Base-by-base conservation (phyloP, 1,284 basidiomycete species). In the Leucoagaricus sp. region DNA sequence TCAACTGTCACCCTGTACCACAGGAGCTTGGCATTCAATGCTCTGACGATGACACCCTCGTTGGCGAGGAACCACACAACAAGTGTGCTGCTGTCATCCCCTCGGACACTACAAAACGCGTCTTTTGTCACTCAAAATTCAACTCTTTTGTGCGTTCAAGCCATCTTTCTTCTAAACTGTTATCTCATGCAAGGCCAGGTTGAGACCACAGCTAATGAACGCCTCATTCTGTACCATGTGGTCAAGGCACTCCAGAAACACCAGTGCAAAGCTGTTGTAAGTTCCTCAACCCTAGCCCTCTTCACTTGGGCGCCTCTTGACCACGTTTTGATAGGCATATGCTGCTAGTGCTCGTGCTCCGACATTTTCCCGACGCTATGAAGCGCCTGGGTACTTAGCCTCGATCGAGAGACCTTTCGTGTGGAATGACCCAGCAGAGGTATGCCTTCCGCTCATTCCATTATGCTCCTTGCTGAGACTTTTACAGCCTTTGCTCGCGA, bases 401-500 rank as follows among this genome's bases (percentile, higher is more conserved):
- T 61, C 62, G 15, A 54, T 76, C 49, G 78, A 81, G 50, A 66
- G 61, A 44, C 68, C 72, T 7, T 80, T 74, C 61, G 57, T 58
- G 31, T 83, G 80, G 81, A 67, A 65, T 25, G 80, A 83, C 65
- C 75, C 79, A 46, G 80, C 77, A 26, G 73, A 76, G 65, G 78
- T 79, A 64, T 59, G 67, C 59, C 34, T 12, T 33, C 31, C 31
- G 42, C 21, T 17, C 12, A 6, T 26, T 31, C 17, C 23, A 29
- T 31, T 53, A 49, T n/a, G 19, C 6, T 28, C 29, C 33, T 21
- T 25, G 38, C 17, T 42, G 36, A 51, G 5, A 29, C 17, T 15
- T 4, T 3, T 46, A 23, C 23, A 57, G 55, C 47, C 49, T 38
- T 28, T 57, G n/a, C 55, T 57, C 41, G 19, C 38, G 21, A 31